Conservation (phyloP, 371 early-diverging fungal genomes). For the Mortierella sp. region DNA sequence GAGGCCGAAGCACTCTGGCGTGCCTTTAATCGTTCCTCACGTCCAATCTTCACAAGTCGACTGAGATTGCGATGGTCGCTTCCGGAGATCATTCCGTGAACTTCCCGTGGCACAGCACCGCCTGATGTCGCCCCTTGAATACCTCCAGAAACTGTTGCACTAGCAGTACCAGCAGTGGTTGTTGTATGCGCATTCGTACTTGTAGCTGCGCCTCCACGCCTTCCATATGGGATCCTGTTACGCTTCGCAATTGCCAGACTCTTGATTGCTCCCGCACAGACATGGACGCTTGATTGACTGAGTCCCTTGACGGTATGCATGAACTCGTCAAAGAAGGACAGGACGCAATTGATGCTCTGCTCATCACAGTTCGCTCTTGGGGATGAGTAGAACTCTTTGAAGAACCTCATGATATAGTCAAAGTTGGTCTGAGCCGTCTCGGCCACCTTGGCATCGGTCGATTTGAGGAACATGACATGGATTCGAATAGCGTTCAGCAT, state of each 20-base stretch:
- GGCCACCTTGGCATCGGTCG: constrained; percentile 26
- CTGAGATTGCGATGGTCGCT: constrained; percentile 24
- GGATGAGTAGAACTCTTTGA: constrained; percentile 39
- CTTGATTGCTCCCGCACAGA: constrained; percentile 43
- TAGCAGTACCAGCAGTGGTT: not conserved
- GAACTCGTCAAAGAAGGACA: constrained; percentile 46
- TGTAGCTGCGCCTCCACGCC: constrained; percentile 2
- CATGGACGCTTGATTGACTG: constrained; percentile 33
- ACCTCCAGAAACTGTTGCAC: not conserved
- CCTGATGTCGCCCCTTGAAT: not conserved
- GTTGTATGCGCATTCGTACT: too few species aligned
- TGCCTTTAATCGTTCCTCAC: constrained; percentile 41
- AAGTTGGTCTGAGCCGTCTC: constrained; percentile 26
- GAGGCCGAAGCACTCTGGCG: constrained; percentile 22
- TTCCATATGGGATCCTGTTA: constrained; percentile 23
- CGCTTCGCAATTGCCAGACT: constrained; percentile 38
- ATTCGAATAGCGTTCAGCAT: constrained; percentile 41
- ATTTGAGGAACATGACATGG: constrained; percentile 41
- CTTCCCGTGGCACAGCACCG: not conserved
- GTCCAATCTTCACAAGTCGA: constrained; percentile 50
- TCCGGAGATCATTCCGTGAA: not conserved
- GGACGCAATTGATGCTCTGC: constrained; percentile 39
- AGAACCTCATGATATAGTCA: constrained; percentile 41
- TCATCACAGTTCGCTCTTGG: constrained; percentile 33
- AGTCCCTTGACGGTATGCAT: constrained; percentile 45